A percentile compares a stretch with the other conserved stretches of the same genome.
Evolutionary conservation across 2,329 filamentous ascomycete genomes (phyloP).

Genomic region (Epichloe festucae): DNA sequence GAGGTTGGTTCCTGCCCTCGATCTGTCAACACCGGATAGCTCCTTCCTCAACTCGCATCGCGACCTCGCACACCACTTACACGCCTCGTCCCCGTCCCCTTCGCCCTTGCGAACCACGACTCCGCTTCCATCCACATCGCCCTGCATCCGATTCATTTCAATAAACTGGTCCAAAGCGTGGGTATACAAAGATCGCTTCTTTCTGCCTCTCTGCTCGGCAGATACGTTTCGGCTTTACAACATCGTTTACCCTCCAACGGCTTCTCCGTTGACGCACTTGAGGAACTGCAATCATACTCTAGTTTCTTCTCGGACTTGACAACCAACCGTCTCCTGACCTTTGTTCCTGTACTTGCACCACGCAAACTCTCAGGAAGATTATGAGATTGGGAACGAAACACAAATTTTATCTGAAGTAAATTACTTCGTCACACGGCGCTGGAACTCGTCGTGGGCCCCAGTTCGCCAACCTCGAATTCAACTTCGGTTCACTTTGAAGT

Average conservation of each 20-base stretch:
- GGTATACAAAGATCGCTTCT: not conserved
- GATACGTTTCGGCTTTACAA: not conserved
- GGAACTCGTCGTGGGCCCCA: not conserved
- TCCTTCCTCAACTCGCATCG: constrained; percentile 3
- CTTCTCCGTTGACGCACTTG: not conserved
- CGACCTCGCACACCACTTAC: constrained; percentile 3
- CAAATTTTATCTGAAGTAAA: not conserved
- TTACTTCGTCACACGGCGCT: not conserved
- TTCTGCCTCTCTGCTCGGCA: not conserved
- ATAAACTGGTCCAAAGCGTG: not conserved
- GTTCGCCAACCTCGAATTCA: constrained; percentile 3
- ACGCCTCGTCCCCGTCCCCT: not conserved
- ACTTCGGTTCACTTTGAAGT: constrained; percentile 9
- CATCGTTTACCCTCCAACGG: not conserved
- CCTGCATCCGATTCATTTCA: not conserved
- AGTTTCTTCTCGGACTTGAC: not conserved
- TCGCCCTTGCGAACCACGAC: not conserved
- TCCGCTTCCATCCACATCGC: not conserved
- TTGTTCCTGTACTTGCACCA: constrained; percentile 2
- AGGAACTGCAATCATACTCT: not conserved
- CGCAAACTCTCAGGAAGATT: not conserved
- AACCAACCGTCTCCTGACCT: not conserved
- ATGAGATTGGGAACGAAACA: not conserved
- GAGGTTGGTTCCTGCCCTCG: not conserved
- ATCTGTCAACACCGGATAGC: not conserved